Percentiles rank a stretch among this genome's conserved stretches.
Conservation (phyloP, 306 rosid species). For the Elaeagnus macrophylla region DNA sequence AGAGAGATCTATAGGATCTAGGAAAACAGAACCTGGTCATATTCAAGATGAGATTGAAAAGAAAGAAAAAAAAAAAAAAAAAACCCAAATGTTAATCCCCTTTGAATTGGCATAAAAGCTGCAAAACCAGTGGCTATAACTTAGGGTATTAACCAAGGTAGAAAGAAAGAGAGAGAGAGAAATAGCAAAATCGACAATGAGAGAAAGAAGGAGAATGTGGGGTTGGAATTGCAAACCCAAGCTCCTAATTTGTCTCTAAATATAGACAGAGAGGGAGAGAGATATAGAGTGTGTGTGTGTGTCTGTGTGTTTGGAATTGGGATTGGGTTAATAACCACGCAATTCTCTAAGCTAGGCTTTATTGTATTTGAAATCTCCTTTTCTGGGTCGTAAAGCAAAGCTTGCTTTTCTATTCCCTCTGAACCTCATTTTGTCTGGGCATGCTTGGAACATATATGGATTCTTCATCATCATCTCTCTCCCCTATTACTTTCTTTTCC, state of each 20-base stretch:
- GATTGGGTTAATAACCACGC: conserved; percentile 57
- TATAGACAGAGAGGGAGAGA: conserved; percentile 22
- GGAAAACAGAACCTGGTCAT: conserved; percentile 29
- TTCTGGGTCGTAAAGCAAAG: conserved; percentile 88
- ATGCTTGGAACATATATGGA: conserved; percentile 91
- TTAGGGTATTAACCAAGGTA: conserved; percentile 3
- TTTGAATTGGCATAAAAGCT: conserved; percentile 48
- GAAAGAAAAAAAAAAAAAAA: conserved; percentile 11
- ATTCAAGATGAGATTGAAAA: conserved; percentile 25
- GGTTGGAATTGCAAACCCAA: conserved; percentile 57
- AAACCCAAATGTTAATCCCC: conserved; percentile 13
- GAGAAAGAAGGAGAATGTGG: conserved; percentile 39
- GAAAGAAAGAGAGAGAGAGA: conserved; percentile 3
- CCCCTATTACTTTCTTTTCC: no score
- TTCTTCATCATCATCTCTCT: conserved; percentile 38
- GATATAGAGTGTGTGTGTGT: conserved; percentile 9
- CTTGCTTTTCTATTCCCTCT: conserved; percentile 61
- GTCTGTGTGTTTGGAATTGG: conserved; percentile 10
- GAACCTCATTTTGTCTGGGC: conserved; percentile 78
- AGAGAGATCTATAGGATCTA: neutral
- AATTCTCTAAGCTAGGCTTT: conserved; percentile 78
- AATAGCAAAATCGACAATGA: conserved; percentile 27
- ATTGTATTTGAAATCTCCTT: conserved; percentile 85
- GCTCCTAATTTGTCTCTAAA: conserved; percentile 43
- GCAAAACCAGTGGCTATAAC: conserved; percentile 38